These are phyloP conservation scores for Leccinum angustisporum DNA, from an alignment of 1,284 basidiomycete genomes.

Conservation along the genomic window DNA sequence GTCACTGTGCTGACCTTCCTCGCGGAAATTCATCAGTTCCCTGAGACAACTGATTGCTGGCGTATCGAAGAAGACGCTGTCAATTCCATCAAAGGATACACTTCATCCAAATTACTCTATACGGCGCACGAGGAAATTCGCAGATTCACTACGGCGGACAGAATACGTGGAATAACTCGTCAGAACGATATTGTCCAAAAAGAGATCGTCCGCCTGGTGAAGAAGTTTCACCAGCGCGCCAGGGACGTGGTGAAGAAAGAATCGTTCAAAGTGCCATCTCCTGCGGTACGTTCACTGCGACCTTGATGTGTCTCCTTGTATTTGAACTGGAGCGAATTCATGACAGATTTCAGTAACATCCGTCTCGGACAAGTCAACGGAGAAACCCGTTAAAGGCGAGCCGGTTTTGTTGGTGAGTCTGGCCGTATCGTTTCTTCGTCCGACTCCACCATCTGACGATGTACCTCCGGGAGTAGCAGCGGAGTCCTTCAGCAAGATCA, in stretches of 20 bases:
- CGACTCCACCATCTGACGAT: not conserved
- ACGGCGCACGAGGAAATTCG: constrained; percentile 2
- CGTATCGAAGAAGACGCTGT: constrained; percentile 8
- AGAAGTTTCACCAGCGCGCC: constrained; percentile 3
- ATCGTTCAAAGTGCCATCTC: not conserved
- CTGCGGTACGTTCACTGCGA: not conserved
- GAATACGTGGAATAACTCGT: not conserved
- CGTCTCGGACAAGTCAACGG: not conserved
- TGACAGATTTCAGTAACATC: constrained; percentile 1
- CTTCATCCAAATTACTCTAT: constrained; percentile 3
- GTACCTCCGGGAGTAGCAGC: not conserved
- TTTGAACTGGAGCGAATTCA: not conserved
- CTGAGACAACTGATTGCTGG: not conserved
- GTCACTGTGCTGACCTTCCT: constrained; percentile 8
- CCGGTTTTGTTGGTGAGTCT: not conserved
- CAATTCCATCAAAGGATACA: constrained; percentile 6
- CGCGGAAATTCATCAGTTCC: constrained; percentile 6
- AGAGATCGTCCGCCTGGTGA: constrained; percentile 6
- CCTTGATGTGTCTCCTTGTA: not conserved
- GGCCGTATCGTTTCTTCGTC: not conserved
- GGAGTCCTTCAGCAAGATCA: not conserved
- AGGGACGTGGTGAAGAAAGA: not conserved
- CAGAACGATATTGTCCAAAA: not conserved
- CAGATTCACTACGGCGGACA: not conserved
- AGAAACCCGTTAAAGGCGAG: not conserved